Conservation (phyloP, 495 filamentous ascomycete genomes). For the Aspergillus panamensis region DNA sequence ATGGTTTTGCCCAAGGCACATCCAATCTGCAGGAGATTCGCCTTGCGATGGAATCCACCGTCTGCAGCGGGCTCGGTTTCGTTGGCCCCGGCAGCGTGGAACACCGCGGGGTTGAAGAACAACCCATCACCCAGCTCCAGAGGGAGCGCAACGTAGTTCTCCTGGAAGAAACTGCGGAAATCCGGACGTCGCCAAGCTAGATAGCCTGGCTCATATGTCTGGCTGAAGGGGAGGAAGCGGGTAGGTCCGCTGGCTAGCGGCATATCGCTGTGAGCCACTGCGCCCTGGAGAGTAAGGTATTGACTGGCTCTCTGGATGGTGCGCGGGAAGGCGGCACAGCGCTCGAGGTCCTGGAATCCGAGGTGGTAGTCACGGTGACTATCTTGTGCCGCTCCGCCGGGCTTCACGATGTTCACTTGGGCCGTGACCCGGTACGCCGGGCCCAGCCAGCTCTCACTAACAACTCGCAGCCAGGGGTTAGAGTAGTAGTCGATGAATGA, state of each 20-base stretch:
- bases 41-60: constrained; percentile 41
- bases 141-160: constrained; percentile 44
- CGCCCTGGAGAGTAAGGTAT: constrained; percentile 55
- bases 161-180: constrained; percentile 47
- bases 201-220: constrained; percentile 50
- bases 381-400: constrained; percentile 48
- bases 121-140: constrained; percentile 49
- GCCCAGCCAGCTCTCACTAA: constrained; percentile 49
- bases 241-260: constrained; percentile 51
- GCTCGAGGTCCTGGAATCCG: constrained; percentile 45
- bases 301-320: constrained; percentile 43
- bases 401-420: constrained; percentile 55
- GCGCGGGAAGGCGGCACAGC: constrained; percentile 37
- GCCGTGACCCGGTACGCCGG: constrained; percentile 51
- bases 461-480: constrained; percentile 48
- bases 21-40: constrained; percentile 54
- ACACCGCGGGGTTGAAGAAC: constrained; percentile 56
- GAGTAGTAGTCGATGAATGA: constrained; percentile 52
- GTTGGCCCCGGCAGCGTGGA: constrained; percentile 56
- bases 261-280: constrained; percentile 55
- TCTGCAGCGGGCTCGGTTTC: constrained; percentile 21
- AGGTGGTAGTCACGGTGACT: constrained; percentile 58
- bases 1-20: constrained; percentile 57
- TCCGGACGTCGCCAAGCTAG: constrained; percentile 46
- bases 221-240: constrained; percentile 51